Conservation (phyloP, 1,284 basidiomycete genomes). For the Cryptococcus sp. region DNA sequence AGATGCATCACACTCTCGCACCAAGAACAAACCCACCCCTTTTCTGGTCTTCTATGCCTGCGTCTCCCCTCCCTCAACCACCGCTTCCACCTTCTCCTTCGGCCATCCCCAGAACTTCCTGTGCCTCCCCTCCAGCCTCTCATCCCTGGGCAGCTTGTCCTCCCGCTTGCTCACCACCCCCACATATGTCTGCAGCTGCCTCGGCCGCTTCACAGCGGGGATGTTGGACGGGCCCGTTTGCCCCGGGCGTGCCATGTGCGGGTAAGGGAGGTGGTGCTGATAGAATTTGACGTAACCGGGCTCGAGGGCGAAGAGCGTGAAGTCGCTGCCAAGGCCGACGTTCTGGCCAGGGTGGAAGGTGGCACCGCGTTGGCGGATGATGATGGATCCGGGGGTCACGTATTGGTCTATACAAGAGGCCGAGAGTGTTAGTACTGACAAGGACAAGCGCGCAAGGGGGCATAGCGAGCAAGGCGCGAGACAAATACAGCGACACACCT, state of each 20-base stretch:
- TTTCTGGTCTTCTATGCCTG: not conserved
- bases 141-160: constrained; percentile 79
- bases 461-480: not conserved
- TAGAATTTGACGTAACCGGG: constrained; percentile 92
- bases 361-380: constrained; percentile 85
- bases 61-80: not conserved
- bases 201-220: constrained; percentile 39
- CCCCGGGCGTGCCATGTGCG: constrained; percentile 26
- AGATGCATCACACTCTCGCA: not conserved
- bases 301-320: constrained; percentile 81
- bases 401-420: constrained; percentile 62
- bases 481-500: constrained; percentile 55
- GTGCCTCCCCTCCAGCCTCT: constrained; percentile 58
- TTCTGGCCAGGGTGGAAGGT: constrained; percentile 88
- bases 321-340: constrained; percentile 84
- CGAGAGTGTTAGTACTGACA: not conserved
- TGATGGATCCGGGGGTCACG: constrained; percentile 88
- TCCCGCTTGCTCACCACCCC: constrained; percentile 74
- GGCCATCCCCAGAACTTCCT: constrained; percentile 49
- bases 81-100: constrained; percentile 15
- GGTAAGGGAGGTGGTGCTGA: constrained; percentile 48
- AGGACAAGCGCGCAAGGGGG: not conserved
- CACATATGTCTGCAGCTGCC: constrained; percentile 62
- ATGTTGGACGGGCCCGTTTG: constrained; percentile 10
- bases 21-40: too few relatives aligned